These are phyloP conservation scores for Hypomyces perniciosus DNA, from an alignment of 2,329 filamentous ascomycete genomes.

Conservation along the genomic window DNA sequence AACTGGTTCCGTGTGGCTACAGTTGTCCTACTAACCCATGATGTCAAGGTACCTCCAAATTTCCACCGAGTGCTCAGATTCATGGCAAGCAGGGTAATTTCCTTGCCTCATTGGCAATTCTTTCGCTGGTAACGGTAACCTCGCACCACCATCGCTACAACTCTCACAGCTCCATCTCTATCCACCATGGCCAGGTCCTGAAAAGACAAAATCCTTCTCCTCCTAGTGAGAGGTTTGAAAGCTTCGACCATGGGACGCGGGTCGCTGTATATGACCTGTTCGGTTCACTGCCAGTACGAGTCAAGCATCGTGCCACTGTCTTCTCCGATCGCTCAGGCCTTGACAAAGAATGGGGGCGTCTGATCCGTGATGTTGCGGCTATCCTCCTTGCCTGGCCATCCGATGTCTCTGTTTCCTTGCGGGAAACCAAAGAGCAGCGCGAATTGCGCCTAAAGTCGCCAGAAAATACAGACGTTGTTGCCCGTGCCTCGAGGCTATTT, in stretches of 20 bases:
- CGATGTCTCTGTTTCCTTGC: slow-evolving; percentile 51
- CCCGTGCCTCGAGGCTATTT: slow-evolving; percentile 45
- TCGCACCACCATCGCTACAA: slow-evolving; percentile 60
- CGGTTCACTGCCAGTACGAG: slow-evolving; percentile 82
- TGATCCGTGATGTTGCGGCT: slow-evolving; percentile 54
- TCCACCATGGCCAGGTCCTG: slow-evolving; percentile 65
- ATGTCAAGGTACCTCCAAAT: slow-evolving; percentile 70
- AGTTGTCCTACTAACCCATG: slow-evolving; percentile 9
- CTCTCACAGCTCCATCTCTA: slow-evolving; percentile 57
- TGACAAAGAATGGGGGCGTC: slow-evolving; percentile 57
- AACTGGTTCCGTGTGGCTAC: background rate
- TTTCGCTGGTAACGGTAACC: slow-evolving; percentile 71
- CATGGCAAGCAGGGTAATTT: slow-evolving; percentile 72
- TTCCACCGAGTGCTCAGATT: slow-evolving; percentile 35
- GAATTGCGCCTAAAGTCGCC: slow-evolving; percentile 32
- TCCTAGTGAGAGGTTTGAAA: slow-evolving; percentile 49
- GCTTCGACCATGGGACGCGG: slow-evolving; percentile 63
- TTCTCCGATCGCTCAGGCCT: slow-evolving; percentile 44
- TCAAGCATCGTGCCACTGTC: slow-evolving; percentile 66
- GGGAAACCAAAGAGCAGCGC: slow-evolving; percentile 40
- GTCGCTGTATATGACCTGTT: slow-evolving; percentile 76
- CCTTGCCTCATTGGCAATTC: slow-evolving; percentile 65
- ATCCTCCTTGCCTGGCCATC: slow-evolving; percentile 65
- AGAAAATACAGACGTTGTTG: slow-evolving; percentile 16
- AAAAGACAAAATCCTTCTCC: slow-evolving; percentile 57